A percentile compares a stretch with the other conserved stretches of the same genome.
Evolutionary conservation across 176 grass and related monocot genomes (phyloP).

Genomic region (Luzula sylvatica): DNA sequence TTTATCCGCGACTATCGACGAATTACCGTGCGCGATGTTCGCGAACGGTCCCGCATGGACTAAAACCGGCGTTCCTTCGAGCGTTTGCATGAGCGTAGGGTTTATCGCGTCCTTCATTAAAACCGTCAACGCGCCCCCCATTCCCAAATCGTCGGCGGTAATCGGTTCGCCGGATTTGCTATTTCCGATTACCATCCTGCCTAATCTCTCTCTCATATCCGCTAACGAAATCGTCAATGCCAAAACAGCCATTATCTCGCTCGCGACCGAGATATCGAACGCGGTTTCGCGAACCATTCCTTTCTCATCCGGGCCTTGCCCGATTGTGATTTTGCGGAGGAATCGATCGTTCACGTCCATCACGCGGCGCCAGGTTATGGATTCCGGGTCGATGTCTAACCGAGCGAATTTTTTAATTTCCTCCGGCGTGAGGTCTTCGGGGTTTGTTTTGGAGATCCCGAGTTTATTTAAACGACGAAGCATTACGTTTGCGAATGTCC

Average conservation of each 20-base stretch:
- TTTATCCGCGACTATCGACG: constrained; percentile 95
- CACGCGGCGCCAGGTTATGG: constrained; percentile 90
- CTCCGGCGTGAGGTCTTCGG: constrained; percentile 83
- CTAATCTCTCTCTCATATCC: constrained; percentile 98
- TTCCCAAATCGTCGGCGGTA: constrained; percentile 83
- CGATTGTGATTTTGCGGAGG: constrained; percentile 81
- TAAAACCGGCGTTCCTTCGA: constrained; percentile 88
- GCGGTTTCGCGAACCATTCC: constrained; percentile 92
- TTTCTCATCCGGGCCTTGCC: constrained; percentile 92
- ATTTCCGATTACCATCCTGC: constrained; percentile 95
- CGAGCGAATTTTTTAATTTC: constrained; percentile 77
- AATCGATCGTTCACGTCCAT: constrained; percentile 98
- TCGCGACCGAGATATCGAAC: constrained; percentile 95
- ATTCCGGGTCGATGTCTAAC: constrained; percentile 79
- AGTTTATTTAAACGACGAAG: constrained; percentile 58
- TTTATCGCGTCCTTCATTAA: constrained; percentile 99
- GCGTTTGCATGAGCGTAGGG: constrained; percentile 93
- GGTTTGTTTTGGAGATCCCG: constrained; percentile 64
- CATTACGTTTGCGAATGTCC: constrained; percentile 77
- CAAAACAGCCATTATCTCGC: constrained; percentile 98
- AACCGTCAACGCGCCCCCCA: constrained; percentile 89
- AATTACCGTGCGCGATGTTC: constrained; percentile 96
- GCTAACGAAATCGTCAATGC: constrained; percentile 86
- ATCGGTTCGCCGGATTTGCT: constrained; percentile 82
- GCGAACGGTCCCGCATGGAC: constrained; percentile 98